Conservation (phyloP, 192 early-diverging fungal species). For the Coemansia sp. region DNA sequence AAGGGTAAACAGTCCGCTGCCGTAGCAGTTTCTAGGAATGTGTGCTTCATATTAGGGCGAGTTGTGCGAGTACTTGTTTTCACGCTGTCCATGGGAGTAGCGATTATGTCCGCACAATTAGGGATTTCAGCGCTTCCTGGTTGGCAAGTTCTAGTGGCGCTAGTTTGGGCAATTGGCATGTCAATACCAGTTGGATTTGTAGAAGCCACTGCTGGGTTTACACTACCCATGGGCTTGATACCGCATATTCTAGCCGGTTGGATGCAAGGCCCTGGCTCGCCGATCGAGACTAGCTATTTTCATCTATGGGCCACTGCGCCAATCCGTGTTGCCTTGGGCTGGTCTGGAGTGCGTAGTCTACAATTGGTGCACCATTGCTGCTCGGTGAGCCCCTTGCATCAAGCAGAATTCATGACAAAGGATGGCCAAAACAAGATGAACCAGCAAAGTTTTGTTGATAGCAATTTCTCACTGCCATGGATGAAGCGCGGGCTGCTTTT, state of each 20-base stretch:
- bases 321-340: slow-evolving; percentile 40
- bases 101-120: slow-evolving; percentile 39
- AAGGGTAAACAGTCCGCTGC: not conserved
- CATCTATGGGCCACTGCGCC: slow-evolving; percentile 50
- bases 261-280: slow-evolving; percentile 42
- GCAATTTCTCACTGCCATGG: slow-evolving; percentile 26
- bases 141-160: slow-evolving; percentile 41
- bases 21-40: slow-evolving; percentile 7
- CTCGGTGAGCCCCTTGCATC: not conserved
- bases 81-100: slow-evolving; percentile 29
- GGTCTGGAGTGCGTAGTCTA: slow-evolving; percentile 48
- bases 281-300: slow-evolving; percentile 50
- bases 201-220: slow-evolving; percentile 44
- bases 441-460: not conserved
- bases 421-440: not conserved
- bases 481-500: slow-evolving; percentile 38
- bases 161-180: slow-evolving; percentile 33
- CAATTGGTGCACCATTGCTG: slow-evolving; percentile 44
- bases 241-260: slow-evolving; percentile 46
- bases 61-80: slow-evolving; percentile 33
- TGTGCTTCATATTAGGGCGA: slow-evolving; percentile 16
- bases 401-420: too few species aligned
- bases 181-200: slow-evolving; percentile 47
- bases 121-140: slow-evolving; percentile 39
- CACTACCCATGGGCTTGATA: slow-evolving; percentile 44